Conservation (phyloP, 495 filamentous ascomycete species). For the Xylaria longipes region DNA sequence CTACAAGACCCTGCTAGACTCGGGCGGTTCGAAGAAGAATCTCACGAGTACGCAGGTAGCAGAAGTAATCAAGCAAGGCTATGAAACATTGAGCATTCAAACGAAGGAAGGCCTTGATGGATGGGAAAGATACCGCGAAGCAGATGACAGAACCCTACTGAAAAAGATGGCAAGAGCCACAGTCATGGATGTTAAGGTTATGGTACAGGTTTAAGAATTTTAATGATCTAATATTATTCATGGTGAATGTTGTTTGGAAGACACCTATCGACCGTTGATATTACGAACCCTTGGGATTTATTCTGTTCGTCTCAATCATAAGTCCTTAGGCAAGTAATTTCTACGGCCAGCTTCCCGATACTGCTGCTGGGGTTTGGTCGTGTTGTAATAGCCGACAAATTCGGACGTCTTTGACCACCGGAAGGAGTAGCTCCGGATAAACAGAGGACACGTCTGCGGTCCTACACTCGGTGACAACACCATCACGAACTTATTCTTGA, state of each 20-base stretch:
- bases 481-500: slow-evolving; percentile 3
- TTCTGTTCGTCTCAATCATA: neutral
- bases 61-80: slow-evolving; percentile 92
- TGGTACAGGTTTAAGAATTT: slow-evolving; percentile 45
- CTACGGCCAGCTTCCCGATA: neutral
- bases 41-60: slow-evolving; percentile 84
- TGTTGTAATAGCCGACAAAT: slow-evolving; percentile 1
- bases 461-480: neutral
- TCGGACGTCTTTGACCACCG: neutral
- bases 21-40: slow-evolving; percentile 62
- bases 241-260: neutral
- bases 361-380: neutral
- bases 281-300: neutral
- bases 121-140: slow-evolving; percentile 79
- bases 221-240: slow-evolving; percentile 19
- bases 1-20: slow-evolving; percentile 81
- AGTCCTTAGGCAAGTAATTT: neutral
- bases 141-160: slow-evolving; percentile 76
- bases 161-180: slow-evolving; percentile 84
- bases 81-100: slow-evolving; percentile 90
- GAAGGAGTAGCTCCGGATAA: slow-evolving; percentile 20
- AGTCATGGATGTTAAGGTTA: slow-evolving; percentile 67
- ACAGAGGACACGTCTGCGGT: slow-evolving; percentile 18
- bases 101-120: slow-evolving; percentile 80
- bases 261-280: neutral